Percentiles rank a stretch among this genome's conserved stretches.
Evolutionary conservation across 2,329 filamentous ascomycete genomes (phyloP).

Genomic region (Aureobasidium subglaciale): DNA sequence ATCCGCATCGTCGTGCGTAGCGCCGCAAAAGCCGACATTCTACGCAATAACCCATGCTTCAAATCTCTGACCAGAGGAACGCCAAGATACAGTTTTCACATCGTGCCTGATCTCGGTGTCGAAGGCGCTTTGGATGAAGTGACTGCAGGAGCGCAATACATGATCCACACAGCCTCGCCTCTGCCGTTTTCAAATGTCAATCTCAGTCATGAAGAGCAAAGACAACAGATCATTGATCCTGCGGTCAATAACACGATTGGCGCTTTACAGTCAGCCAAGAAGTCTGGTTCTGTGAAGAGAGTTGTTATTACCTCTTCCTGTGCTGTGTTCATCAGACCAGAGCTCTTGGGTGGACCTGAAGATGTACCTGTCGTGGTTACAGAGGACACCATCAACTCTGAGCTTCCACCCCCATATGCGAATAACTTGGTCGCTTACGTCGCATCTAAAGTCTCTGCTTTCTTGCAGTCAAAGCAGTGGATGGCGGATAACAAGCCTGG

Average conservation of each 20-base stretch:
- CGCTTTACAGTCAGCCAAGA: conserved; percentile 33
- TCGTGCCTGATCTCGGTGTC: conserved; percentile 28
- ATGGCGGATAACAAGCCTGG: conserved; percentile 20
- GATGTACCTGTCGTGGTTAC: conserved; percentile 13
- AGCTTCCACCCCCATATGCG: conserved; percentile 19
- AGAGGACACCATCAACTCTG: conserved; percentile 15
- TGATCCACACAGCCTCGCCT: conserved; percentile 26
- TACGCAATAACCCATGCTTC: conserved; percentile 25
- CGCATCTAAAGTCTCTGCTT: conserved; percentile 24
- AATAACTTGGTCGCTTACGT: conserved; percentile 21
- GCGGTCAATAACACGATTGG: conserved; percentile 31
- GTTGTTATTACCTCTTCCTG: conserved; percentile 36
- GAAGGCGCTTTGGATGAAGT: conserved; percentile 30
- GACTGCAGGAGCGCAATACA: conserved; percentile 25
- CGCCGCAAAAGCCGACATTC: conserved; percentile 24
- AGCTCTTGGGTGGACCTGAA: conserved; percentile 3
- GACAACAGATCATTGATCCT: conserved; percentile 18
- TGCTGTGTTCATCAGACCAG: conserved; percentile 18
- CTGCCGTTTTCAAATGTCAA: conserved; percentile 14
- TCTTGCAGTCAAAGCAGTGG: conserved; percentile 22
- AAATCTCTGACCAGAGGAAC: conserved; percentile 20
- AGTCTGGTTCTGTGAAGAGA: conserved; percentile 30
- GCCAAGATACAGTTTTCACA: conserved; percentile 26
- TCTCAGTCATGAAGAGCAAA: neutral
- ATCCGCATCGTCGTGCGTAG: conserved; percentile 33